Evolutionary conservation across 225 moss, liverwort and hornwort species (phyloP).

Genomic region (Neckera pumila): DNA sequence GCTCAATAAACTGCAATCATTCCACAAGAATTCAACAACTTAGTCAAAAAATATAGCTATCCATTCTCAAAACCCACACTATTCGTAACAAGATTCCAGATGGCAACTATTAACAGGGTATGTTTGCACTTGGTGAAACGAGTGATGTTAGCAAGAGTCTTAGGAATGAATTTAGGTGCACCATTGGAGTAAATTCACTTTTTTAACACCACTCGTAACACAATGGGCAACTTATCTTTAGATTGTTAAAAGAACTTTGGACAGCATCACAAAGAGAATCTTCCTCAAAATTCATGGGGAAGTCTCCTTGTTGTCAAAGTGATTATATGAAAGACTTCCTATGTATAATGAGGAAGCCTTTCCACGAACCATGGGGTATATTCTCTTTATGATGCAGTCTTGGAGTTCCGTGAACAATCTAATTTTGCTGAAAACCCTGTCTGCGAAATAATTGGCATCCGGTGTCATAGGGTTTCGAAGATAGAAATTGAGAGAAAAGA

Average conservation of each 20-base stretch:
- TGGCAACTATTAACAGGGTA: not conserved
- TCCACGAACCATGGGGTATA: not conserved
- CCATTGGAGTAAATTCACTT: not conserved
- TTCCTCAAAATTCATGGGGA: not conserved
- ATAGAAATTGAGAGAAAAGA: not conserved
- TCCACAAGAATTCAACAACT: not conserved
- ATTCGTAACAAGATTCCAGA: not conserved
- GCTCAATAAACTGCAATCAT: conserved; percentile 88
- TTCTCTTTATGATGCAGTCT: not conserved
- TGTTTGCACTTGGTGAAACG: not conserved
- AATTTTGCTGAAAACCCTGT: not conserved
- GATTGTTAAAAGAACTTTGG: not conserved
- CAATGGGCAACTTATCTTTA: not conserved
- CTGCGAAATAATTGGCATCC: not conserved
- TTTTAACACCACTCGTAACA: no score
- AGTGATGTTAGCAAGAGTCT: not conserved
- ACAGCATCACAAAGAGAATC: not conserved
- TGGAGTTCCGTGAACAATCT: not conserved
- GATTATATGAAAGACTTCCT: not conserved
- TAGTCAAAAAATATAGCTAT: not conserved
- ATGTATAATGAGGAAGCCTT: not conserved
- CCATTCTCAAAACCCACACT: not conserved
- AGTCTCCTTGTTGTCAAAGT: not conserved
- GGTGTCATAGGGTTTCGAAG: not conserved
- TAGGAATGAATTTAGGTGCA: not conserved